Evolutionary conservation across 805 yeast species (phyloP), one percentile per base, ranked within the genome.

Genomic region (Candida sonorensis): DNA sequence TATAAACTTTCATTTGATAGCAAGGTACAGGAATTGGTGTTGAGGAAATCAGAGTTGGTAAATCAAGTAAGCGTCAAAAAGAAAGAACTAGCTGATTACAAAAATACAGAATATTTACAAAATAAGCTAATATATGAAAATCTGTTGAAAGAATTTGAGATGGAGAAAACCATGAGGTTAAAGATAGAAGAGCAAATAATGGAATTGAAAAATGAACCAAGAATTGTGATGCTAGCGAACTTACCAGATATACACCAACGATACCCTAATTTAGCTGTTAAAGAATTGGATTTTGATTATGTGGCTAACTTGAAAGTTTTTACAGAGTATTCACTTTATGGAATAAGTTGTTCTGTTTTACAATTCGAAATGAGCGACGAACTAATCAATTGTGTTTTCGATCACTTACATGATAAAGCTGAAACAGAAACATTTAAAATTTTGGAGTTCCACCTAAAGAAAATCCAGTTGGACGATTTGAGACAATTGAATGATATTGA

Each of bases 131-230:
- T 25, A 4, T 42, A 26, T 30, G 14, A 26, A 5, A 21, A 26
- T 1, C 11, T 39, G 3, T 32, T 34, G 17, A 20, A 27, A 5
- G 34, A 36, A 11, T 33, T 37, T 4, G 11, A 34, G 7, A 10
- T 12, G 3, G 55, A 52, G 27, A 26, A 20, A n/a, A 37, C 38
- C 23, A 38, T 46, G 15, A 34, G 53, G 23, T n/a, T 42, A 16
- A 47, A 44, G 23, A 39, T 48, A 10, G 50, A 52, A 27, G 36
- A 48, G 24, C 49, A 51, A 29, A 31, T 47, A 10, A 27, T 32
- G 33, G 47, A 46, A 21, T 15, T 48, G 11, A 33, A 48, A 16
- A 40, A 37, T 11, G 29, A 26, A 10, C 38, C 45, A 2, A 40
- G 46, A n/a, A n/a, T 50, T 4, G 19, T 37, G 10, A 33, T 44